Conservation (phyloP, 2,329 filamentous ascomycete species). For the Cercospora citrullina region DNA sequence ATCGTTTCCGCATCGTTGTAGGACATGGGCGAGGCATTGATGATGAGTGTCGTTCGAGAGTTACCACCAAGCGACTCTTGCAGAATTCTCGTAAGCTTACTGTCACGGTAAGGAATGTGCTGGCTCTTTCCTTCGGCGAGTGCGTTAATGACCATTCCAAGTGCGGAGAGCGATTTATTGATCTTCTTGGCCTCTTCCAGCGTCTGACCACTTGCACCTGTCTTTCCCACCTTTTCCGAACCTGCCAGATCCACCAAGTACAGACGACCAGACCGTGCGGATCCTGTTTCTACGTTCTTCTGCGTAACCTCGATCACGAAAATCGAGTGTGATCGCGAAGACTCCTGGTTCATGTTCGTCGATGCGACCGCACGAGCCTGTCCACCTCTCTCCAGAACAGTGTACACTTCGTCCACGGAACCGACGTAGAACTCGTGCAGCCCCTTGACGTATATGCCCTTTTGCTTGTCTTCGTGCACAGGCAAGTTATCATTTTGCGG, state of each 20-base stretch:
- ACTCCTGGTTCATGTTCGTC: constrained; percentile 99
- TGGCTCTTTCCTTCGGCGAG: constrained; percentile 96
- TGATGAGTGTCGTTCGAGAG: constrained; percentile 95
- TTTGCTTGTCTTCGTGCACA: constrained; percentile 96
- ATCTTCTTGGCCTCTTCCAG: constrained; percentile 99
- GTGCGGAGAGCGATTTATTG: constrained; percentile 97
- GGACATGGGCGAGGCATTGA: constrained; percentile 98
- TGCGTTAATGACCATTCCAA: constrained; percentile 99
- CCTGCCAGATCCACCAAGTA: constrained; percentile 98
- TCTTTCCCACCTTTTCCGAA: constrained; percentile 98
- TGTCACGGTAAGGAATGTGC: constrained; percentile 95
- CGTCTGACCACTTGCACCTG: constrained; percentile 93
- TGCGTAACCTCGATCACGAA: constrained; percentile 96
- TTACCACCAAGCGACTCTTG: constrained; percentile 98
- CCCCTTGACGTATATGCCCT: constrained; percentile 95
- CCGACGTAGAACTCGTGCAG: constrained; percentile 93
- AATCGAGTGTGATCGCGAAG: constrained; percentile 95
- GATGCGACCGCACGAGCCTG: constrained; percentile 86
- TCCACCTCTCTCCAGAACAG: constrained; percentile 92
- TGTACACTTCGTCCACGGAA: constrained; percentile 92
- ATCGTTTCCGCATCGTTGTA: constrained; percentile 97
- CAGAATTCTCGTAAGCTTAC: constrained; percentile 92
- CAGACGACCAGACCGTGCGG: constrained; percentile 91
- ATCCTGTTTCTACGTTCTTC: constrained; percentile 96
- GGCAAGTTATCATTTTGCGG: constrained; percentile 95